These are phyloP conservation scores for Sugiyamaella pinicola DNA, from an alignment of 1,139 yeast species.

Conservation along the genomic window DNA sequence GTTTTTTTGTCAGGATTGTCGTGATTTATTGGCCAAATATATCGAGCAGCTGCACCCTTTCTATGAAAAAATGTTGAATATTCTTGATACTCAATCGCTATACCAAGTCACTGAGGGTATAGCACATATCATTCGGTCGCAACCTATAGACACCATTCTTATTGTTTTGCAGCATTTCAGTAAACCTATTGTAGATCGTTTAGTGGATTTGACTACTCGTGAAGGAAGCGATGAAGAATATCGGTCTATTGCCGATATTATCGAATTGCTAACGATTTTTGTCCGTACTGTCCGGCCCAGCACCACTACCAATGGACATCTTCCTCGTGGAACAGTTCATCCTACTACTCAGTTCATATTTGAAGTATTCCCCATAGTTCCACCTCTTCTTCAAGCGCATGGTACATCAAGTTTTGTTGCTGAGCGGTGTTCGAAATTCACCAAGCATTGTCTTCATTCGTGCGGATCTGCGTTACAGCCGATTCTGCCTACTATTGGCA, in stretches of 20 bases:
- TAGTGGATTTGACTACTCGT: slow-evolving; percentile 39
- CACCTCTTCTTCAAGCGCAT: slow-evolving; percentile 53
- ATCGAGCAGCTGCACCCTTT: slow-evolving; percentile 77
- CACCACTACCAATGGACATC: slow-evolving; percentile 16
- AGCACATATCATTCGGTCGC: slow-evolving; percentile 75
- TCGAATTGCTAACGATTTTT: slow-evolving; percentile 75
- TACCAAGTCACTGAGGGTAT: slow-evolving; percentile 88
- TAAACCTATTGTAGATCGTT: slow-evolving; percentile 60
- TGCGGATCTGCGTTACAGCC: slow-evolving; percentile 65
- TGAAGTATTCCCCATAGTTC: slow-evolving; percentile 63
- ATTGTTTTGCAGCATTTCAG: slow-evolving; percentile 61
- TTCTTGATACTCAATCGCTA: slow-evolving; percentile 67
- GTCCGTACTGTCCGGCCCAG: slow-evolving; percentile 53
- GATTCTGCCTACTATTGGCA: slow-evolving; percentile 65
- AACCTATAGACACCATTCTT: slow-evolving; percentile 49
- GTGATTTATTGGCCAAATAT: slow-evolving; percentile 62
- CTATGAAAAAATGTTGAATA: slow-evolving; percentile 61
- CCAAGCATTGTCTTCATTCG: slow-evolving; percentile 68
- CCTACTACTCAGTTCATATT: slow-evolving; percentile 63
- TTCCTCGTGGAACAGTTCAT: slow-evolving; percentile 40
- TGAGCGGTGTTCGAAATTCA: slow-evolving; percentile 71
- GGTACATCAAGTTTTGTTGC: slow-evolving; percentile 63
- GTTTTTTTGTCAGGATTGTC: slow-evolving; percentile 94
- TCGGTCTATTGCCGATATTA: slow-evolving; percentile 65
- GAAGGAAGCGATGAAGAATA: slow-evolving; percentile 46